Conservation (phyloP, 345 rosid genomes). For the Hevea brasiliensis region DNA sequence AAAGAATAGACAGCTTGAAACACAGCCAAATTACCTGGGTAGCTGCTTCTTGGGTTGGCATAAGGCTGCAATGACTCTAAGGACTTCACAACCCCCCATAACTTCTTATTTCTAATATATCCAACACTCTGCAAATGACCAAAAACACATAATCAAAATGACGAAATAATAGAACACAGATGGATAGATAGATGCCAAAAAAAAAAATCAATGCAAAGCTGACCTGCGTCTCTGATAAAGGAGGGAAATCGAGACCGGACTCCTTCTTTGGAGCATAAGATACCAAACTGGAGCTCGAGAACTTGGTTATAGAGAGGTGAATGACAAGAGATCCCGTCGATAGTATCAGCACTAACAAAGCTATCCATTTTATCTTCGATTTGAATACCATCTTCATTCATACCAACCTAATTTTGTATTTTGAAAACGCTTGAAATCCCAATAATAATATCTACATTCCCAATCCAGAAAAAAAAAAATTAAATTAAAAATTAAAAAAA, state of each 20-base stretch:
- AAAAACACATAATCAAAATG: constrained; percentile 8
- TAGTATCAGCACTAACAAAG: constrained; percentile 62
- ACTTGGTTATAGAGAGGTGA: constrained; percentile 81
- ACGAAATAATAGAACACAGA: background rate
- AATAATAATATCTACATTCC: constrained; percentile 9
- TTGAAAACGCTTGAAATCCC: background rate
- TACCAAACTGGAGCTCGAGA: constrained; percentile 53
- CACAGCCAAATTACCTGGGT: constrained; percentile 58
- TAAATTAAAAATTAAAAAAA: background rate
- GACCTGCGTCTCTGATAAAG: constrained; percentile 48
- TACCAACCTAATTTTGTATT: background rate
- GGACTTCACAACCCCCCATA: constrained; percentile 80
- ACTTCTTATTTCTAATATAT: constrained; percentile 46
- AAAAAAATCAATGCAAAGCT: constrained; percentile 2
- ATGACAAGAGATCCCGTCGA: constrained; percentile 75
- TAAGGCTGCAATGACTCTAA: constrained; percentile 79
- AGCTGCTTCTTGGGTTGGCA: constrained; percentile 79
- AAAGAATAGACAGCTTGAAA: constrained; percentile 3
- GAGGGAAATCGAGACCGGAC: constrained; percentile 40
- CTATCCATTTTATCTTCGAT: constrained; percentile 91
- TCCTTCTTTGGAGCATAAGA: constrained; percentile 53
- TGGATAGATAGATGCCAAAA: background rate
- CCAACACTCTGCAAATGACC: constrained; percentile 41
- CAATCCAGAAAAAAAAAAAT: constrained; percentile 1
- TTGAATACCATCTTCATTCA: constrained; percentile 62